phyloP scores from a whole-genome alignment of 2,329 filamentous ascomycete genomes.

The Talaromyces rugulosus region DNA sequence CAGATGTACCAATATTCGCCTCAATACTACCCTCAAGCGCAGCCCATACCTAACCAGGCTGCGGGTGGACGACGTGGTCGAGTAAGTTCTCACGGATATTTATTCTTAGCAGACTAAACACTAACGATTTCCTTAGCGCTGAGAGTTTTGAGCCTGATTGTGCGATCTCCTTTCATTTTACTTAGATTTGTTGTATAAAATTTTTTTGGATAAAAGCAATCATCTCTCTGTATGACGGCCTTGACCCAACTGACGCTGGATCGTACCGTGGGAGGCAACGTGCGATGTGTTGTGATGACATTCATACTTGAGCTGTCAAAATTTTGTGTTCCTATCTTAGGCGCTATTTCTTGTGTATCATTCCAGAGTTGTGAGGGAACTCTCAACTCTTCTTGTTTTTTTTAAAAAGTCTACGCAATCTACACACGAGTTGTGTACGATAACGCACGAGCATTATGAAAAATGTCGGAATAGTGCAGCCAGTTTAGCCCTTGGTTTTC shows the following conservation, averaged over 20 bases:
- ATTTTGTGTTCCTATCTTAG: background rate
- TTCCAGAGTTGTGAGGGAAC: background rate
- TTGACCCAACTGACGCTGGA: constrained; percentile 37
- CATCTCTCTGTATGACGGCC: constrained; percentile 29
- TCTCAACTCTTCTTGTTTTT: background rate
- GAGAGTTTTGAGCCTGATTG: background rate
- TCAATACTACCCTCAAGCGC: constrained; percentile 44
- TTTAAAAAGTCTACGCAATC: background rate
- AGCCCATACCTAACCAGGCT: constrained; percentile 40
- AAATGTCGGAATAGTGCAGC: background rate
- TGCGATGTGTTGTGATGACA: constrained; percentile 15
- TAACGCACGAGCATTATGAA: background rate
- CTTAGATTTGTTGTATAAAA: constrained; percentile 34
- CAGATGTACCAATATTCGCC: constrained; percentile 53
- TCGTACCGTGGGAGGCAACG: constrained; percentile 31
- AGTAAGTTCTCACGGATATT: constrained; percentile 36
- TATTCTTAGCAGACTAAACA: background rate
- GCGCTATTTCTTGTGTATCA: constrained; percentile 3
- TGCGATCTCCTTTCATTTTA: constrained; percentile 13
- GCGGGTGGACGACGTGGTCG: constrained; percentile 51
- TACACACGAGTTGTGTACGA: background rate
- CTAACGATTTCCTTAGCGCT: constrained; percentile 1
- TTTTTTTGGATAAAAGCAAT: constrained; percentile 26
- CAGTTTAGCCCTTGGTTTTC: background rate
- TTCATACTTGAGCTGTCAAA: background rate